A percentile compares a stretch with the other conserved stretches of the same genome.
Conservation (phyloP, 177 flowering plant genomes). For the Vitis hybrid region DNA sequence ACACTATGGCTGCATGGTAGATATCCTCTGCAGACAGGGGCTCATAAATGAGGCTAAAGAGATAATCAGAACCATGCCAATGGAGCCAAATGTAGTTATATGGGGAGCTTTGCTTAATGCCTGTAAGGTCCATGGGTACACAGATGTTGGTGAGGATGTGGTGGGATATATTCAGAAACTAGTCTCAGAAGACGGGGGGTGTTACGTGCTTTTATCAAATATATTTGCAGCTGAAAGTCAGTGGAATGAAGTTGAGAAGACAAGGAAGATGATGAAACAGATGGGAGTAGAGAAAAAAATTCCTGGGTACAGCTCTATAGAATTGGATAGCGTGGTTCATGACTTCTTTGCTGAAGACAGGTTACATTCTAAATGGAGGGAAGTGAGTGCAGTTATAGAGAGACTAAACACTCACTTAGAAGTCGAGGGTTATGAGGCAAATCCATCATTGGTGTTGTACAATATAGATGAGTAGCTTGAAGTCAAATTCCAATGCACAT, state of each 20-base stretch:
- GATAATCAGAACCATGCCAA: conserved; percentile 2
- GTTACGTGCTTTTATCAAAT: background rate
- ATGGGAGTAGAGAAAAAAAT: conserved; percentile 1
- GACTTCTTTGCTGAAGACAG: conserved; percentile 9
- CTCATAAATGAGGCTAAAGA: conserved; percentile 7
- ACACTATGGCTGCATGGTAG: conserved; percentile 14
- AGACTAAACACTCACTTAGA: conserved; percentile 3
- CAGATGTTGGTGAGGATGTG: background rate
- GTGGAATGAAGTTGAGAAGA: conserved; percentile 6
- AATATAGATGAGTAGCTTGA: background rate
- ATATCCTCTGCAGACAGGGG: conserved; percentile 5
- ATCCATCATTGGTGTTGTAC: background rate
- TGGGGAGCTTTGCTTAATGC: conserved; percentile 13
- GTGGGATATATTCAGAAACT: background rate
- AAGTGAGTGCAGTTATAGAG: conserved; percentile 1
- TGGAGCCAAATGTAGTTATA: conserved; percentile 5
- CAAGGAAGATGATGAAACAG: conserved; percentile 5
- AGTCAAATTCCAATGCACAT: too few species aligned
- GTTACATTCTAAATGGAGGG: background rate
- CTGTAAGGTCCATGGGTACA: conserved; percentile 8
- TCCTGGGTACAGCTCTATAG: conserved; percentile 7
- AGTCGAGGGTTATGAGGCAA: background rate
- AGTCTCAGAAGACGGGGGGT: conserved; percentile 2
- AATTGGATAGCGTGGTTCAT: conserved; percentile 6
- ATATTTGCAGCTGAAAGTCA: background rate